phyloP scores from a whole-genome alignment of 805 yeast genomes.

The Candida verbasci region DNA sequence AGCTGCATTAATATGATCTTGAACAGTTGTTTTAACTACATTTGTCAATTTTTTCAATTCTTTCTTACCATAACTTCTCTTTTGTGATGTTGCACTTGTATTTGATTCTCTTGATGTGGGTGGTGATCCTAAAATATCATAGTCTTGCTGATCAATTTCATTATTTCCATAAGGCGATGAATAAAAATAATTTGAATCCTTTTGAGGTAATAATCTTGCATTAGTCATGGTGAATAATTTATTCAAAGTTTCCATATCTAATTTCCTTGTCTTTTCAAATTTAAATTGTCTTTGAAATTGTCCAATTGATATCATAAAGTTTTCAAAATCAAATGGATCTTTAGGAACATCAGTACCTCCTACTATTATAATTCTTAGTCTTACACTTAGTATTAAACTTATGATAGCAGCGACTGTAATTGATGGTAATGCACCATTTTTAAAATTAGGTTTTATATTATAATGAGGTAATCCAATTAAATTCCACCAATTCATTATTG shows the following conservation, averaged over 20 bases:
- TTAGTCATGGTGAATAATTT: constrained; percentile 33
- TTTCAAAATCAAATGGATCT: constrained; percentile 78
- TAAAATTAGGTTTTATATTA: constrained; percentile 37
- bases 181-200: constrained; percentile 11
- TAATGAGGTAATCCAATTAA: constrained; percentile 55
- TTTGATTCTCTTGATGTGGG: not conserved
- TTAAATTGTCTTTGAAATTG: constrained; percentile 74
- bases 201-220: constrained; percentile 24
- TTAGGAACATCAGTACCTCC: constrained; percentile 56
- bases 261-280: constrained; percentile 45
- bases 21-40: constrained; percentile 69
- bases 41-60: constrained; percentile 51
- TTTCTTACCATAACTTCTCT: constrained; percentile 26
- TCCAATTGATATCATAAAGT: constrained; percentile 61
- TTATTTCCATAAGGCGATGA: constrained; percentile 6
- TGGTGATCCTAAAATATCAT: constrained; percentile 6
- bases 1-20: constrained; percentile 43
- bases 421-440: constrained; percentile 56
- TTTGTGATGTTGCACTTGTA: not conserved
- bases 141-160: constrained; percentile 1
- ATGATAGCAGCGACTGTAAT: constrained; percentile 73
- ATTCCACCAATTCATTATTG: constrained; percentile 79
- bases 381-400: constrained; percentile 69
- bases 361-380: constrained; percentile 48
- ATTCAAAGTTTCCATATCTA: constrained; percentile 54